Base-by-base conservation (phyloP, 164 flowering plant species). In the Houttuynia cordata region DNA sequence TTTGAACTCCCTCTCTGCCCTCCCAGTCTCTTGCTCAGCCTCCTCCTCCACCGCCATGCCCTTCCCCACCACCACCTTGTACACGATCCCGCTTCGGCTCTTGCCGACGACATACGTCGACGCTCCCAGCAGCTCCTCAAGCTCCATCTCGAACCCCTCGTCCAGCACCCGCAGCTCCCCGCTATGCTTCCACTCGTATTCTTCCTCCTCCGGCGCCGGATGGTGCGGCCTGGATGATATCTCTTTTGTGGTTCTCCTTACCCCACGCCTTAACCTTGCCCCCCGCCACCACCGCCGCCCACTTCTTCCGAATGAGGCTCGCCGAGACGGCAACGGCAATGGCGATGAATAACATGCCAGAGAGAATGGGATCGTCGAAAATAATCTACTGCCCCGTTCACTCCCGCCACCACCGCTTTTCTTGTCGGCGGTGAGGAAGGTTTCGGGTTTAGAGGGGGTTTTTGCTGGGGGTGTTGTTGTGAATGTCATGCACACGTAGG, bases 51-150 rank as follows among this genome's bases (percentile, higher is more conserved):
- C n/a, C n/a, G n/a, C n/a, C n/a, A n/a, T n/a, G n/a, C n/a, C n/a
- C n/a, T n/a, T n/a, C n/a, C n/a, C n/a, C n/a, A n/a, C n/a, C n/a
- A n/a, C n/a, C n/a, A n/a, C n/a, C n/a, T n/a, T n/a, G n/a, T n/a
- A n/a, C n/a, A n/a, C n/a, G n/a, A n/a, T n/a, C n/a, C n/a, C n/a
- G n/a, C n/a, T n/a, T n/a, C n/a, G n/a, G n/a, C n/a, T n/a, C n/a
- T n/a, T n/a, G n/a, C 99, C 97, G 57, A 91, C 81, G 37, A 94
- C 93, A 64, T 83, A 91, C 10, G 97, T 96, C 3, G 96, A 86
- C 7, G 99, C 97, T 75, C 97, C 83, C 76, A 94, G 70, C 82
- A 94, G 74, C 74, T 90, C 99, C 74, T 94, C 99, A 45, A 94
- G 71, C 58, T 84, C 99, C 80, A 88, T 70, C 56, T 62, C 75